A percentile compares a stretch with the other conserved stretches of the same genome.
These are phyloP conservation scores for Grigorovia humatica DNA, from an alignment of 805 yeast species.

Conservation along the genomic window DNA sequence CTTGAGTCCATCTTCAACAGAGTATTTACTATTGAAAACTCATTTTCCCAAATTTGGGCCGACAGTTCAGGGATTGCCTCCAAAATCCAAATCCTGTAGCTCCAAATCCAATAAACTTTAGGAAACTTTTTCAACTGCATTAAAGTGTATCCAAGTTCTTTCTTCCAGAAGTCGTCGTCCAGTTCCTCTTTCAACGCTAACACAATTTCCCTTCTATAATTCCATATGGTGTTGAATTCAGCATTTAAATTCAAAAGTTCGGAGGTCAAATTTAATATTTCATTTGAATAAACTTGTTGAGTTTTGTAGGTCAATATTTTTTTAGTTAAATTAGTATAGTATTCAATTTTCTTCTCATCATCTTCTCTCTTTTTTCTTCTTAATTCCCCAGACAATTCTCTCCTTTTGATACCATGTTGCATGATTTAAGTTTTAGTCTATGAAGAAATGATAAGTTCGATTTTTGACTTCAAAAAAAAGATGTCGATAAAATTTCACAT, in stretches of 20 bases:
- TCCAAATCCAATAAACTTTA: slow-evolving; percentile 96
- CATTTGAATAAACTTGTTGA: slow-evolving; percentile 24
- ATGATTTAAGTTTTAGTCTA: background rate
- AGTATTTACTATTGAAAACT: slow-evolving; percentile 57
- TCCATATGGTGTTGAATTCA: slow-evolving; percentile 86
- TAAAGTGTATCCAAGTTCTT: slow-evolving; percentile 56
- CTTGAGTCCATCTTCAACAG: slow-evolving; percentile 65
- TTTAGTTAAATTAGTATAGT: slow-evolving; percentile 40
- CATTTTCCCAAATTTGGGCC: slow-evolving; percentile 50
- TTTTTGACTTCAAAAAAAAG: background rate
- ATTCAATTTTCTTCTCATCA: slow-evolving; percentile 52
- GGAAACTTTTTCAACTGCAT: slow-evolving; percentile 55
- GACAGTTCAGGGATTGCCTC: slow-evolving; percentile 37
- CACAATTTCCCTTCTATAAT: slow-evolving; percentile 69
- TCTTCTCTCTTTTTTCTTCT: slow-evolving; percentile 38
- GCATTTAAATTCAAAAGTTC: slow-evolving; percentile 59
- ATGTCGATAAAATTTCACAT: background rate
- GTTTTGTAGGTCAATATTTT: slow-evolving; percentile 33
- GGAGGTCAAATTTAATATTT: slow-evolving; percentile 44
- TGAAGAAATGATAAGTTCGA: background rate
- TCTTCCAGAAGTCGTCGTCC: slow-evolving; percentile 29
- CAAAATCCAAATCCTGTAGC: slow-evolving; percentile 79
- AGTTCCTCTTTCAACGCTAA: slow-evolving; percentile 12
- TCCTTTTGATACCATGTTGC: slow-evolving; percentile 66
- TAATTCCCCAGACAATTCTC: slow-evolving; percentile 46